phyloP scores from a whole-genome alignment of 352 stramenopile species.

The Pythium coloratum region DNA sequence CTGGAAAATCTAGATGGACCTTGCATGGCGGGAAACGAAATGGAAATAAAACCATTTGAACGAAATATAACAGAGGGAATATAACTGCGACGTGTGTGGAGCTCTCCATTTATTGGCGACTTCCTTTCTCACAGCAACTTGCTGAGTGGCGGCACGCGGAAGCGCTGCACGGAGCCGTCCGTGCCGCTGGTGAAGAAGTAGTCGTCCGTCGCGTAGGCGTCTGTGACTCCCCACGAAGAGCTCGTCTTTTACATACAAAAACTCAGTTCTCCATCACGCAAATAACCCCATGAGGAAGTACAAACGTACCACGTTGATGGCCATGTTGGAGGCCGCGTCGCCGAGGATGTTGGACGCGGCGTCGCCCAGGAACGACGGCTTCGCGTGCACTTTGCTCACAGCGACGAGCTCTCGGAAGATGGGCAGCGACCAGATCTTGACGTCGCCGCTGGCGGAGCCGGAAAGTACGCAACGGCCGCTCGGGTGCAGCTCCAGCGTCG shows the following conservation, averaged over 20 bases:
- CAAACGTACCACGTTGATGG: constrained; percentile 75
- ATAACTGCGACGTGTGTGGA: constrained; percentile 10
- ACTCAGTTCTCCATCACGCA: neutral
- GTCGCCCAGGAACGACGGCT: constrained; percentile 78
- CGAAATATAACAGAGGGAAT: neutral
- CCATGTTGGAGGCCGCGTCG: constrained; percentile 82
- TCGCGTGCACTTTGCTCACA: constrained; percentile 74
- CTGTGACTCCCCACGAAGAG: constrained; percentile 81
- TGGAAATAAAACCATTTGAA: neutral
- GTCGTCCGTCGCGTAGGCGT: constrained; percentile 74
- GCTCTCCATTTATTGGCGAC: neutral
- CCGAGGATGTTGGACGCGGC: constrained; percentile 75
- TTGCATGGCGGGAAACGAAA: neutral
- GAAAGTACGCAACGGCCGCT: constrained; percentile 82
- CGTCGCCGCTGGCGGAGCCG: constrained; percentile 75
- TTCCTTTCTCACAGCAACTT: constrained; percentile 16
- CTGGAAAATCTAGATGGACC: neutral
- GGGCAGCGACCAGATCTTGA: constrained; percentile 89
- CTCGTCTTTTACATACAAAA: constrained; percentile 41
- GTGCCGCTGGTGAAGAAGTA: constrained; percentile 86
- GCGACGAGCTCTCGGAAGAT: constrained; percentile 82
- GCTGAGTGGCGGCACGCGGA: constrained; percentile 54
- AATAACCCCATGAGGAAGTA: neutral
- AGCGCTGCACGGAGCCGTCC: constrained; percentile 79
- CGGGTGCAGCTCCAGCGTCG: constrained; percentile 75